phyloP scores from a whole-genome alignment of 441 rosid genomes.

The Erodium moschatum region DNA sequence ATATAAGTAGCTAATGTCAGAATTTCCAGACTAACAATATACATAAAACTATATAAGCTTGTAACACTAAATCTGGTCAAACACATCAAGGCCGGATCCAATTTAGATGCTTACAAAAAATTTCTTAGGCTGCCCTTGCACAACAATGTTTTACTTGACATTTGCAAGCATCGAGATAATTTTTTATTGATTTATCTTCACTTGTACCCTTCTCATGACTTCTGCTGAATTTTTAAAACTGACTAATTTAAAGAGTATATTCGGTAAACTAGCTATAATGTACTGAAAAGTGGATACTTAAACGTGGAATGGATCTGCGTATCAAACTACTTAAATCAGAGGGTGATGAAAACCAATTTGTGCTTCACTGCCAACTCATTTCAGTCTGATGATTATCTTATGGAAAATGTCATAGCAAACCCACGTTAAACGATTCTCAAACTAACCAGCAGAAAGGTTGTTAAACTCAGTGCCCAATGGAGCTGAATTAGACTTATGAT shows the following conservation, averaged over 20 bases:
- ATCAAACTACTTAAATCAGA: background rate
- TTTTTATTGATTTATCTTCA: background rate
- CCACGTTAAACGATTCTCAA: background rate
- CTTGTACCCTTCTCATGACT: too few relatives aligned
- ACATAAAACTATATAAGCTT: constrained; percentile 1
- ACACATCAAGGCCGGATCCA: too few relatives aligned
- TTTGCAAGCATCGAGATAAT: background rate
- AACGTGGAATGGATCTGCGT: too few relatives aligned
- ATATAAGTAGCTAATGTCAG: constrained; percentile 25
- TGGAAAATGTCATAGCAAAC: constrained; percentile 2
- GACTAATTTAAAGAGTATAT: background rate
- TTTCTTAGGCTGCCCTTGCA: too few relatives aligned
- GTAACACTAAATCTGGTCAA: background rate
- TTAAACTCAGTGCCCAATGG: background rate
- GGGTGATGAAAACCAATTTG: background rate
- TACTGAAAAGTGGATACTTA: background rate
- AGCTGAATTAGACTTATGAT: background rate
- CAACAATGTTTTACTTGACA: background rate
- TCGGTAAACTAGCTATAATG: background rate
- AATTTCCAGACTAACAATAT: constrained; percentile 1
- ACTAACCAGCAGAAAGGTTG: constrained; percentile 4
- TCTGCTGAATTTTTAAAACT: background rate
- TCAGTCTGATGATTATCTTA: background rate
- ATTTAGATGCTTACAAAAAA: too few relatives aligned
- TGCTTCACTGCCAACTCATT: background rate